phyloP scores from a whole-genome alignment of 2,329 filamentous ascomycete species.

The Fusarium sp. region DNA sequence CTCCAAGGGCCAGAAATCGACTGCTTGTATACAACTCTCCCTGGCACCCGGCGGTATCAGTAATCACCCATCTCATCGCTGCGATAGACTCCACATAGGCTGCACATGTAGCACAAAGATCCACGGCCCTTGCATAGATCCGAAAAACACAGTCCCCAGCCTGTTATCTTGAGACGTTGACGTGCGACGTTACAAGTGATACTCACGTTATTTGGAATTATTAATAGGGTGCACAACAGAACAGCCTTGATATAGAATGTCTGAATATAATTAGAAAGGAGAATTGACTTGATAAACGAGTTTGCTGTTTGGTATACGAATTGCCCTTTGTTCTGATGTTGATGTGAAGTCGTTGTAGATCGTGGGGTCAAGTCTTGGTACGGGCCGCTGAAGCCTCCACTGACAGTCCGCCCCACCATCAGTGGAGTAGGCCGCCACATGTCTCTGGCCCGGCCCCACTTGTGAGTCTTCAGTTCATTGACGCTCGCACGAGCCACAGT shows the following conservation, averaged over 20 bases:
- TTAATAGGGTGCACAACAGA: not conserved
- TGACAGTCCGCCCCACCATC: not conserved
- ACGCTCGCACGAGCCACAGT: not conserved
- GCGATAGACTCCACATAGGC: too few relatives aligned
- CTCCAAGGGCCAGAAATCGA: not conserved
- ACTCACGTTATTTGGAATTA: not conserved
- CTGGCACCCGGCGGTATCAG: too few relatives aligned
- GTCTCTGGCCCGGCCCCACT: not conserved
- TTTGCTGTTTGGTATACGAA: not conserved
- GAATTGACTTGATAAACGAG: rapidly evolving
- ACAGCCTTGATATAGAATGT: rapidly evolving
- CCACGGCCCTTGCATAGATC: not conserved
- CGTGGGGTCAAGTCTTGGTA: not conserved
- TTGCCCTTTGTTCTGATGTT: not conserved
- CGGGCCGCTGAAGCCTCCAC: not conserved
- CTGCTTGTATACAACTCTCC: not conserved
- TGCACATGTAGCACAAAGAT: not conserved
- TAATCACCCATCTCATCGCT: not conserved
- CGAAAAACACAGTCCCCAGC: not conserved
- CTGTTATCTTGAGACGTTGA: not conserved
- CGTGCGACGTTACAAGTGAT: not conserved
- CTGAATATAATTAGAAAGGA: not conserved
- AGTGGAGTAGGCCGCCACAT: not conserved
- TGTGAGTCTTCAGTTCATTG: not conserved
- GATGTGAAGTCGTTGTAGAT: not conserved